phyloP scores from a whole-genome alignment of 2,329 filamentous ascomycete genomes.

The Aureobasidium sp. region DNA sequence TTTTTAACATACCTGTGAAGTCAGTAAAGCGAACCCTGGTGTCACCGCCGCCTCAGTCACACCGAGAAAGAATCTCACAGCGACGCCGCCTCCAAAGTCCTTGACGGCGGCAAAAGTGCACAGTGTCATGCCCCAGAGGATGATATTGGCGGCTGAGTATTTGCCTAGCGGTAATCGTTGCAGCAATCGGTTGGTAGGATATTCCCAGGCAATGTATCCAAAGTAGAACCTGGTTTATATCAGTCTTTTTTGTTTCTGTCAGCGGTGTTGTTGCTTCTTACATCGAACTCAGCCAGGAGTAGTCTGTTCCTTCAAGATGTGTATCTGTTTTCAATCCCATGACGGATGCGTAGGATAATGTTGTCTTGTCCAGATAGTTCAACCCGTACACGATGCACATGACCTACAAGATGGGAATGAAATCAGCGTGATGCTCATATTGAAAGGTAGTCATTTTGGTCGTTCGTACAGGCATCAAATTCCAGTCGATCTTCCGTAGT shows the following conservation, averaged over 20 bases:
- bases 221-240: slow-evolving; percentile 41
- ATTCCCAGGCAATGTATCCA: slow-evolving; percentile 55
- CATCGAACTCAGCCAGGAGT: slow-evolving; percentile 39
- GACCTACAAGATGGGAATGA: background rate
- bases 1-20: slow-evolving; percentile 33
- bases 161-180: slow-evolving; percentile 60
- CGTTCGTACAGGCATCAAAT: slow-evolving; percentile 46
- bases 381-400: slow-evolving; percentile 53
- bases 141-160: slow-evolving; percentile 57
- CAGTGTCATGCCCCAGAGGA: slow-evolving; percentile 56
- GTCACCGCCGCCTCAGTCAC: slow-evolving; percentile 63
- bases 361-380: slow-evolving; percentile 56
- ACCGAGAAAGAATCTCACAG: slow-evolving; percentile 61
- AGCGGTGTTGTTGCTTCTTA: background rate
- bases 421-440: slow-evolving; percentile 30
- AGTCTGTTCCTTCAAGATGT: slow-evolving; percentile 38
- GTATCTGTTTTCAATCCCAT: slow-evolving; percentile 43
- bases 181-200: slow-evolving; percentile 58
- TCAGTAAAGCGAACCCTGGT: slow-evolving; percentile 62
- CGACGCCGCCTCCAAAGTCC: slow-evolving; percentile 55
- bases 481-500: slow-evolving; percentile 55
- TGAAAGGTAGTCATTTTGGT: too few species aligned
- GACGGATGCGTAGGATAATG: slow-evolving; percentile 46
- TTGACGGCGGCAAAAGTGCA: slow-evolving; percentile 56
- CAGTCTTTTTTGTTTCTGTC: background rate